phyloP scores from a whole-genome alignment of 768 basidiomycete species.

The Hortiboletus campestris region DNA sequence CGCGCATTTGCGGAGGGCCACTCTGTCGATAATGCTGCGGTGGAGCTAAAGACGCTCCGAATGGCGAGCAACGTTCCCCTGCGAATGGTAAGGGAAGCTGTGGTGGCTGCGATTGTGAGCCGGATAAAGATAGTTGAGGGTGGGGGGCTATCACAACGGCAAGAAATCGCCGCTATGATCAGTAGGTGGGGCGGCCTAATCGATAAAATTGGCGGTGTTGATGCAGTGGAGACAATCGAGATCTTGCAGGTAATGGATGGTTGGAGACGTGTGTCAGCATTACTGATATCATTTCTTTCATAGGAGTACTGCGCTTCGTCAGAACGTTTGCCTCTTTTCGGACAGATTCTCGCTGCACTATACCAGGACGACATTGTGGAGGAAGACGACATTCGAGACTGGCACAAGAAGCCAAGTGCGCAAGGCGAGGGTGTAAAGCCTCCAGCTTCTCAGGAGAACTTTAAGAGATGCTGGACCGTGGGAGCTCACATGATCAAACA shows the following conservation, averaged over 20 bases:
- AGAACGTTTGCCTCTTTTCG: constrained; percentile 69
- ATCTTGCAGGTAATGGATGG: constrained; percentile 62
- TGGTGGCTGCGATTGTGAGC: constrained; percentile 81
- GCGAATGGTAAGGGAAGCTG: constrained; percentile 80
- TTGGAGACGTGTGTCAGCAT: background rate
- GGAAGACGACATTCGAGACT: constrained; percentile 85
- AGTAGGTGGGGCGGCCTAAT: constrained; percentile 83
- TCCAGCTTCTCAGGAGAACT: constrained; percentile 47
- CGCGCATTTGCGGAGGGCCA: constrained; percentile 92
- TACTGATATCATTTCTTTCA: background rate
- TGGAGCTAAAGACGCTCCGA: constrained; percentile 93
- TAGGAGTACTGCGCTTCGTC: constrained; percentile 68
- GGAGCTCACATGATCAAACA: constrained; percentile 77
- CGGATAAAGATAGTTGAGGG: constrained; percentile 62
- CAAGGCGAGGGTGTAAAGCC: constrained; percentile 48
- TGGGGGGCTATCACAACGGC: constrained; percentile 56
- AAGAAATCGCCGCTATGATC: constrained; percentile 61
- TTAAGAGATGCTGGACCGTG: constrained; percentile 67
- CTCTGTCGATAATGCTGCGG: constrained; percentile 87
- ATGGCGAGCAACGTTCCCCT: constrained; percentile 96
- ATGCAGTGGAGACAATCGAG: constrained; percentile 76
- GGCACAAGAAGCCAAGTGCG: constrained; percentile 64
- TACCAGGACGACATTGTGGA: constrained; percentile 93
- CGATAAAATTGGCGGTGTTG: constrained; percentile 76
- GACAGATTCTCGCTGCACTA: constrained; percentile 77